These are phyloP conservation scores for Suhomyces terraborum DNA, from an alignment of 1,139 yeast species.

Conservation along the genomic window DNA sequence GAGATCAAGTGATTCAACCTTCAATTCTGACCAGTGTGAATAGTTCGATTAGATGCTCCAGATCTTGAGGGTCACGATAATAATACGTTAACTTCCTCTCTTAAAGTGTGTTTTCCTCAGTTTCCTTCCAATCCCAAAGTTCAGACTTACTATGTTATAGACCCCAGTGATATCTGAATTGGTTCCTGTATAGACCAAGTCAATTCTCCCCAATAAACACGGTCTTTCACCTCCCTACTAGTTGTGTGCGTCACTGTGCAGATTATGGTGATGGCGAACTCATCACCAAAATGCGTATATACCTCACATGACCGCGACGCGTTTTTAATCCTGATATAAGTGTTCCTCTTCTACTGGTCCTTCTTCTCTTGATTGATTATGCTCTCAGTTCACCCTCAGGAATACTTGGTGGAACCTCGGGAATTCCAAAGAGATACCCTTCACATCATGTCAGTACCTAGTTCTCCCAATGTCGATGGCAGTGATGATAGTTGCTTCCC, in stretches of 20 bases:
- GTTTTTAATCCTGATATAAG: too few relatives aligned
- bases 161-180: too few relatives aligned
- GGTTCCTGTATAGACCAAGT: neutral
- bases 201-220: neutral
- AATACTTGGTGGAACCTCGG: slow-evolving; percentile 14
- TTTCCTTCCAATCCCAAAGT: too few relatives aligned
- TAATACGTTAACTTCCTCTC: too few relatives aligned
- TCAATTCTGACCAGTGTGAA: too few relatives aligned
- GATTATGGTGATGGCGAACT: neutral
- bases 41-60: too few relatives aligned
- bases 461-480: slow-evolving; percentile 13
- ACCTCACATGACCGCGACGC: slow-evolving; percentile 6
- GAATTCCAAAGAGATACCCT: slow-evolving; percentile 18
- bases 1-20: too few relatives aligned
- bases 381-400: slow-evolving; percentile 4
- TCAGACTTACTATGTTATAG: too few relatives aligned
- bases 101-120: too few relatives aligned
- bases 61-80: too few relatives aligned
- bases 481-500: neutral
- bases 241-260: neutral
- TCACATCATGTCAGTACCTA: slow-evolving; percentile 17
- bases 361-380: too few relatives aligned
- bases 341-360: too few relatives aligned
- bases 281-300: neutral
- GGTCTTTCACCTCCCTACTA: neutral